Base-by-base conservation (phyloP, 208 protist genomes). In the Leishmania aethiopica region DNA sequence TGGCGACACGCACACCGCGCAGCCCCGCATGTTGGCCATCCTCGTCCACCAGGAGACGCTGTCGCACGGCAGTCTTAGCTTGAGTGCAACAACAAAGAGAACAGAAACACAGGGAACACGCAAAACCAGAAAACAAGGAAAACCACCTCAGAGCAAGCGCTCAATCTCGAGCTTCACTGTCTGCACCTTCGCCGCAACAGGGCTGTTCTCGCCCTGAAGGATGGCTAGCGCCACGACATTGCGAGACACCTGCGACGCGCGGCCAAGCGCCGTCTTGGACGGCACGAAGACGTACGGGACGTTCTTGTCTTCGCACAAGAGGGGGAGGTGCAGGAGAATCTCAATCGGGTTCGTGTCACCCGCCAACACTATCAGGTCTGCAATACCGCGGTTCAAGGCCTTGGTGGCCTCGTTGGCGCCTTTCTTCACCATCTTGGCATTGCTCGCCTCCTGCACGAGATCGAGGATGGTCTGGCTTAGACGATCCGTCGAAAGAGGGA, bases 281-380 rank as follows among this genome's bases (percentile, higher is more conserved):
- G 98, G 97, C n/a, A 99, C 98, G 86, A 99, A 99, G 22, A 99
- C 98, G 93, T 99, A 99, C 75, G 99, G 99, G 71, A 99, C 99
- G 89, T 99, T 99, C 95, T 99, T 99, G 92, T 99, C 99, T 90
- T 99, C 99, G 91, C 99, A 99, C 35, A 99, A 94, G 28, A 99
- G 95, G 49, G 99, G 99, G 22, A 99, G 92, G 93, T 99, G 99
- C 35, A 99, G 92, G 22, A 99, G 92, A 84, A 99, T 99, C 94
- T 99, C 99, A 47, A 99, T 96, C 59, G 99, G 99, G 87, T 99
- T 99, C 45, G 99, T 98, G 93, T 99, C 99, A 35, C 99, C 99
- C 64, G 99, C 99, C 77, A 99, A 97, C 40, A 99, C 94, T 86
- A 99, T 99, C 37, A 99, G 93, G 87, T 99, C 99, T 42, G 99